Base-by-base conservation (phyloP, 164 flowering plant species). In the Umbellularia californica region DNA sequence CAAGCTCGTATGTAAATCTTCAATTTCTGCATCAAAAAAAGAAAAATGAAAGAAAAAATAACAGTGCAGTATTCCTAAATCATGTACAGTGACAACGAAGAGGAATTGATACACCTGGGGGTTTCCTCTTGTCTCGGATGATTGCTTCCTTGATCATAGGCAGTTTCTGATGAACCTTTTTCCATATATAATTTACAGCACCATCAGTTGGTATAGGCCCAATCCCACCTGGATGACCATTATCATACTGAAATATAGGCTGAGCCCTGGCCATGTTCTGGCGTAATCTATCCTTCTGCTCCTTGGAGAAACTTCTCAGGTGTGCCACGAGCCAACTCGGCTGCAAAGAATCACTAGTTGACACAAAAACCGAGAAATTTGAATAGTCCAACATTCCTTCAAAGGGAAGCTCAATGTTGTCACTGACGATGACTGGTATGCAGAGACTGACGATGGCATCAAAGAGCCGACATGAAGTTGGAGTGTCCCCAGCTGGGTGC, bases 401-500 rank as follows among this genome's bases (percentile, higher is more conserved):
- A 77, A 92, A 95, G 24, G 99, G 99, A 23, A 95, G 94, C 85
- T 90, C 99, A 23, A 95, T 89, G 68, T 83, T 77, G 81, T 95
- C 98, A 65, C 99, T 95, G 22, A 95, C 90, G 72, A 95, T 86
- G 33, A 95, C 97, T 3, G 99, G 99, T 70, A 95, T 93, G 78
- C 99, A 95, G 20, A 95, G 97, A 82, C 95, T 93, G 71, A 85
- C 89, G 51, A 95, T 83, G 79, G 99, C 99, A 82, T 95, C 99
- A 79, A 95, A 95, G 67, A 93, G 90, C 20, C 97, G 87, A 73
- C 99, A 95, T 4, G 99, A 95, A 73, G 97, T 95, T 7, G 99
- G 99, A 2, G 97, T 95, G 69, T 95, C 99, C 25, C 99, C 99
- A 62, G 97, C 97, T 23, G 99, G 99, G 75, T 95, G 99, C 82